Evolutionary conservation across 2,329 filamentous ascomycete genomes (phyloP).

Genomic region (Pezicula radicicola): DNA sequence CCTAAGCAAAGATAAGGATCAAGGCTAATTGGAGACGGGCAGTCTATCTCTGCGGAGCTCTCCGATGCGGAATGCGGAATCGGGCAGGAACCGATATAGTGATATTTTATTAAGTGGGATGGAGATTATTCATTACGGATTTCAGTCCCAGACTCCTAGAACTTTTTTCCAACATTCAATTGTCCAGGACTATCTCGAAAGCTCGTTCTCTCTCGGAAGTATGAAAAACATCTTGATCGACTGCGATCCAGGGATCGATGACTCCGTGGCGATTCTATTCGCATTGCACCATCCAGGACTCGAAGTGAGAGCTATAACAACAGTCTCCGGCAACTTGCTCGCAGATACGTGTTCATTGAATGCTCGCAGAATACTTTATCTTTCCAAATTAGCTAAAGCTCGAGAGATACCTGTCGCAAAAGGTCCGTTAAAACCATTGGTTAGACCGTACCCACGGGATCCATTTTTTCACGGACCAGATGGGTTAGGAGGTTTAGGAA

Average conservation of each 20-base stretch:
- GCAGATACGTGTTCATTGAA: not conserved
- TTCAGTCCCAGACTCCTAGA: no score
- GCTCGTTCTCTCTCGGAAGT: not conserved
- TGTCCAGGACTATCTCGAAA: no score
- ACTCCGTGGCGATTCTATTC: not conserved
- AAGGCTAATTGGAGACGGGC: no score
- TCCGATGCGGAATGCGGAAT: no score
- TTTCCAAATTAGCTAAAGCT: not conserved
- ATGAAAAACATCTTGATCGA: not conserved
- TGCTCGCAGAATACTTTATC: not conserved
- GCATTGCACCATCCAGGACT: not conserved
- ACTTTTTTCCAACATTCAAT: no score
- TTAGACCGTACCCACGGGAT: not conserved
- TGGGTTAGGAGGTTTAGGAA: not conserved
- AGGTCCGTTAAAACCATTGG: not conserved
- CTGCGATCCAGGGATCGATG: not conserved
- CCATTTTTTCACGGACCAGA: not conserved
- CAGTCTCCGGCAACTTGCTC: not conserved
- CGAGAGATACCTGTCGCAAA: not conserved
- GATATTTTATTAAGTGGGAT: no score
- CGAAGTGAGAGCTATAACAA: not conserved
- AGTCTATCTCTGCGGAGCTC: no score
- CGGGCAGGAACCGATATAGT: no score
- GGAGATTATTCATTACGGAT: no score
- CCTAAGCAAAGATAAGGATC: no score